Evolutionary conservation across 129 eudicot species (phyloP), one percentile per base, ranked within the genome.

Genomic region (Lonicera japonica): DNA sequence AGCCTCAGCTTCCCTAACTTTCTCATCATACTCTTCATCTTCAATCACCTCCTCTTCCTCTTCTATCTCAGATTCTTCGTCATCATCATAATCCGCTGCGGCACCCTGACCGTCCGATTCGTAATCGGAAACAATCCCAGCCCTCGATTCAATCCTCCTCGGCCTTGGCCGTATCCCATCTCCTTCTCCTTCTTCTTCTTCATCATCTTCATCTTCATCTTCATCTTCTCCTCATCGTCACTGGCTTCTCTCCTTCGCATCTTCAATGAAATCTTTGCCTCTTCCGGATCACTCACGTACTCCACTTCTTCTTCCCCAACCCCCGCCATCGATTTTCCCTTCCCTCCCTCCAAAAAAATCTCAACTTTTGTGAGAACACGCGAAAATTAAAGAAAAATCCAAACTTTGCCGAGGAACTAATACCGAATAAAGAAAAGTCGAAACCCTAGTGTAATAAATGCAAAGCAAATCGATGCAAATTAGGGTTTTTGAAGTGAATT

Each of bases 221-320:
- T 71, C 80, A 13, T 64, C 87, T 9, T 77, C 91, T 47, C 81
- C 20, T 94, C 99, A 40, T 88, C 99, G 70, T 88, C 94, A 56
- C 95, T 88, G 54, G 83, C 90, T 57, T 69, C 85, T 68, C 95
- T 77, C 86, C 99, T 66, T 59, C 96, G 86, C 87, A 79, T 77
- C 80, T 75, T 85, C 78, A 94, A 56, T 20, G 96, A 83, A 68
- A 85, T 60, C 87, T 88, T 85, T 46, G 94, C 86, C 70, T 92
- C 96, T 81, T 92, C 99, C 23, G 96, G 99, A 92, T 92, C 99
- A 70, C 99, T 92, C 85, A 85, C 99, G 63, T 92, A 92, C 83
- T 94, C 99, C 52, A 62, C 75, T 63, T 87, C 95, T 45, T 43
- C 50, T 61, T 70, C 89, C 1, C 41, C 81, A 1, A 60, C 80